A percentile compares a stretch with the other conserved stretches of the same genome.
These are phyloP conservation scores for Podaxis sp. DNA, from an alignment of 768 basidiomycete species.

Conservation along the genomic window DNA sequence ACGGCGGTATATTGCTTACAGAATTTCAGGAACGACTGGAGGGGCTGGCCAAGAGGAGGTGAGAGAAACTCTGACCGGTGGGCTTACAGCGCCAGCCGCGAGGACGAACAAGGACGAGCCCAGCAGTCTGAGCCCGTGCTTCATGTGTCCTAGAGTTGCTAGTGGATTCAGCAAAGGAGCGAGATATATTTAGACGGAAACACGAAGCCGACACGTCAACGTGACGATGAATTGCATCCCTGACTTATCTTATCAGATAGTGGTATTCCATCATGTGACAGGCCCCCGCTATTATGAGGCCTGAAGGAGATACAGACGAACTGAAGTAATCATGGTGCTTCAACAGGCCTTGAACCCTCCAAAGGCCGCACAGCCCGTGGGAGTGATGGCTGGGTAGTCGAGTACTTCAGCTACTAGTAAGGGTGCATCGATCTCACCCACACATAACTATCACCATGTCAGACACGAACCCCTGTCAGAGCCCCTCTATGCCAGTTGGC, in stretches of 20 bases:
- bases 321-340: no score
- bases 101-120: slow-evolving; percentile 18
- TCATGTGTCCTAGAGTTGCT: slow-evolving; percentile 23
- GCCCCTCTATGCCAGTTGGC: not conserved
- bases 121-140: slow-evolving; percentile 25
- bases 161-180: not conserved
- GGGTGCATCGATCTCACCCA: no score
- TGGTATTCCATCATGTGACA: no score
- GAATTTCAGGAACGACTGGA: slow-evolving; percentile 59
- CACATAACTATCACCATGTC: no score
- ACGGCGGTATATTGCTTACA: slow-evolving; percentile 42
- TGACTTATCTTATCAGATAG: not conserved
- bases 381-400: no score
- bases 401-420: no score
- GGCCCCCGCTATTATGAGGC: no score
- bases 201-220: slow-evolving; percentile 18
- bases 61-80: slow-evolving; percentile 59
- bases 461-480: not conserved
- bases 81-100: slow-evolving; percentile 26
- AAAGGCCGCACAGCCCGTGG: no score
- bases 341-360: no score
- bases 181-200: slow-evolving; percentile 1
- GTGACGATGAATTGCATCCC: not conserved
- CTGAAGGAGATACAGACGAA: no score
- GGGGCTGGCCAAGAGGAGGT: slow-evolving; percentile 69